Evolutionary conservation across 2,329 filamentous ascomycete genomes (phyloP).

Genomic region (Cladophialophora yegresii): DNA sequence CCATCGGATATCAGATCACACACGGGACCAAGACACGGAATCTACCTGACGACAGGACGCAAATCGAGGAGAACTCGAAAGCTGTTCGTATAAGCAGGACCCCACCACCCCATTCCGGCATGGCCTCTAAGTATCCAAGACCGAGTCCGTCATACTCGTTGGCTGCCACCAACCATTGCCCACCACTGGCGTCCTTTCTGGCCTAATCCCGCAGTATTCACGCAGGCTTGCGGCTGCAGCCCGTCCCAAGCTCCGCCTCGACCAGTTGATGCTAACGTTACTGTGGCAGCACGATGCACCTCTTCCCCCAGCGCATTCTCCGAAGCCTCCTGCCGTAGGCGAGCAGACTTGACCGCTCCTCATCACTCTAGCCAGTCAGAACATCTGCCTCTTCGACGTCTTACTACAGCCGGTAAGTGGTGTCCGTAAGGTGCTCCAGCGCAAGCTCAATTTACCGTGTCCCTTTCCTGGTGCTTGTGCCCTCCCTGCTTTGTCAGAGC

Average conservation of each 20-base stretch:
- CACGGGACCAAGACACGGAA: background rate
- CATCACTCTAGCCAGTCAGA: background rate
- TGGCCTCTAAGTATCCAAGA: background rate
- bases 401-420: background rate
- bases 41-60: background rate
- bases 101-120: background rate
- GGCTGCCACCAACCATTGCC: background rate
- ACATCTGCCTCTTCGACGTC: background rate
- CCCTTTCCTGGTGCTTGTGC: background rate
- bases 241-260: background rate
- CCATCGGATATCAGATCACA: background rate
- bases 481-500: slow-evolving; percentile 1
- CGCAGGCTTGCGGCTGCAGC: background rate
- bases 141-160: background rate
- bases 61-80: background rate
- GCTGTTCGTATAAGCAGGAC: slow-evolving; percentile 1
- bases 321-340: background rate
- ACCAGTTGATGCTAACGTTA: background rate
- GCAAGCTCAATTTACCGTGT: background rate
- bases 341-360: background rate
- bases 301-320: background rate
- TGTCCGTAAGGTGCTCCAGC: background rate
- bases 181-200: background rate
- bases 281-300: background rate
- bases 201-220: background rate